These are phyloP conservation scores for Oidium heveae DNA, from an alignment of 2,329 filamentous ascomycete genomes.

Conservation along the genomic window DNA sequence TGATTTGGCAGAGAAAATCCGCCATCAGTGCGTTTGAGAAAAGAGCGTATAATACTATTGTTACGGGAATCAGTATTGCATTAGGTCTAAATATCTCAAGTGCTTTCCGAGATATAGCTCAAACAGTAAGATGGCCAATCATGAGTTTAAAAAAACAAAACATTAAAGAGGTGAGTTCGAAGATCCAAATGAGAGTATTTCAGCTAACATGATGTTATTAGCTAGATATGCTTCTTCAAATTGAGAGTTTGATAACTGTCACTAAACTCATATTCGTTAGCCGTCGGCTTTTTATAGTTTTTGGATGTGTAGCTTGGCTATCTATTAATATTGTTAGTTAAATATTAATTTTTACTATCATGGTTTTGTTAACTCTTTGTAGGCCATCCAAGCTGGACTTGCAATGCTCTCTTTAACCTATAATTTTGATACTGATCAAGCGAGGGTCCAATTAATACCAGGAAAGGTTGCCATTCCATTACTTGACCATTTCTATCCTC, in stretches of 20 bases:
- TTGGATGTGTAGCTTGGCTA: constrained; percentile 12
- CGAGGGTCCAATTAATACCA: constrained; percentile 11
- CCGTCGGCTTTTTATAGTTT: constrained; percentile 9
- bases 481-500: constrained; percentile 15
- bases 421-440: constrained; percentile 17
- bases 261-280: constrained; percentile 12
- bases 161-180: constrained; percentile 16
- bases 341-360: neutral
- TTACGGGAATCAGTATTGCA: constrained; percentile 19
- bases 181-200: neutral
- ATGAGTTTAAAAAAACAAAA: constrained; percentile 16
- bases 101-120: constrained; percentile 19
- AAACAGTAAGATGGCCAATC: constrained; percentile 22
- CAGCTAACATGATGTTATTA: neutral
- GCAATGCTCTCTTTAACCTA: constrained; percentile 20
- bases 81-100: constrained; percentile 19
- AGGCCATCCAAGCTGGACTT: constrained; percentile 20
- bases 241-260: constrained; percentile 14
- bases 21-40: constrained; percentile 16
- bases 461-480: constrained; percentile 17
- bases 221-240: constrained; percentile 13
- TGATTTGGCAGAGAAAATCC: constrained; percentile 5
- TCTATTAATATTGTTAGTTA: constrained; percentile 14
- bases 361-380: neutral
- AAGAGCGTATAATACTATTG: constrained; percentile 19